Evolutionary conservation across 345 rosid species (phyloP).

Genomic region (Hibiscus syriacus): DNA sequence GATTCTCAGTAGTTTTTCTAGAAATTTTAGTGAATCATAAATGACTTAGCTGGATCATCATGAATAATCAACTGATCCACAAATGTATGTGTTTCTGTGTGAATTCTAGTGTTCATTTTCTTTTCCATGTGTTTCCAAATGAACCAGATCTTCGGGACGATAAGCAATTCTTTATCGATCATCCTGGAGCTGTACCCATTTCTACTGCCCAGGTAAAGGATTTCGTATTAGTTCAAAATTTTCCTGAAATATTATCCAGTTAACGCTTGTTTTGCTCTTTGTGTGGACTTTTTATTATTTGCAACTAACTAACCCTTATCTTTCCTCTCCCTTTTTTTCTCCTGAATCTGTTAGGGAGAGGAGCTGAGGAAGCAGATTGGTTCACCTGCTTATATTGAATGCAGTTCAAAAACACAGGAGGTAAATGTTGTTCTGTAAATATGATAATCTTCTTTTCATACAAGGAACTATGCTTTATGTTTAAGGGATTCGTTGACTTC

Average conservation of each 20-base stretch:
- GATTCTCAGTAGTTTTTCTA: neutral
- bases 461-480: neutral
- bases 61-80: neutral
- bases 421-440: conserved; percentile 21
- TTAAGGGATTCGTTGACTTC: conserved; percentile 5
- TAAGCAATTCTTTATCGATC: conserved; percentile 76
- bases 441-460: neutral
- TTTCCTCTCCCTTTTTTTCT: neutral
- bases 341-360: conserved; percentile 48
- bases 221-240: neutral
- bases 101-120: conserved; percentile 9
- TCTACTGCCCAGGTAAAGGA: conserved; percentile 55
- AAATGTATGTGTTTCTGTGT: neutral
- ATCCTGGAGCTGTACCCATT: conserved; percentile 92
- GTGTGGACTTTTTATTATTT: neutral
- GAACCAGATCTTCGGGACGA: conserved; percentile 87
- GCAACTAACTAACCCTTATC: neutral
- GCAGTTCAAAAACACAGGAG: conserved; percentile 96
- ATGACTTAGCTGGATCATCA: neutral
- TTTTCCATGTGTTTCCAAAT: conserved; percentile 11
- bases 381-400: conserved; percentile 83
- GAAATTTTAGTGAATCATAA: neutral
- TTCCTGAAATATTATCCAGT: neutral
- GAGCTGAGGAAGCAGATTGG: conserved; percentile 78
- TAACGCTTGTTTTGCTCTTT: neutral